phyloP scores from a whole-genome alignment of 1,284 basidiomycete genomes.

The Coniferiporia sulphurascens region DNA sequence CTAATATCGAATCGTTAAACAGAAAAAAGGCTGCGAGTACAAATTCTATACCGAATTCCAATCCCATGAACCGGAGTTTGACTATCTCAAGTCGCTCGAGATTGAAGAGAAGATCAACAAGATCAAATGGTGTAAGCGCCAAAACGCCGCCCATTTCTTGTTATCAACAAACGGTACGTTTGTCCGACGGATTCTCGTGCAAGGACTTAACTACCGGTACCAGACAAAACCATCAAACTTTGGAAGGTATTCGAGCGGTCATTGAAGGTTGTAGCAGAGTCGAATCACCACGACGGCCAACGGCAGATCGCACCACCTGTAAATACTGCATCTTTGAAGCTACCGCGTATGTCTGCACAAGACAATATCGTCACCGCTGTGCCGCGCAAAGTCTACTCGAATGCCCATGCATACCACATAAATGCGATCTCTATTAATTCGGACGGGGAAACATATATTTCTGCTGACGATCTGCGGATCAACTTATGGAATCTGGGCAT shows the following conservation, averaged over 20 bases:
- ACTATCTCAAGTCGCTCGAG: conserved; percentile 99
- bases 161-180: conserved; percentile 90
- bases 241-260: conserved; percentile 99
- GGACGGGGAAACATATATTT: conserved; percentile 99
- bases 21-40: conserved; percentile 99
- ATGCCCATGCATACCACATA: conserved; percentile 99
- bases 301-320: conserved; percentile 59
- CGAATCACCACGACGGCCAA: conserved; percentile 86
- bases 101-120: conserved; percentile 99
- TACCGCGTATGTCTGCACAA: conserved; percentile 89
- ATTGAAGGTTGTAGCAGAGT: conserved; percentile 93
- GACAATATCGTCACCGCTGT: conserved; percentile 99
- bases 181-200: background rate
- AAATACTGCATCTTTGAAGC: conserved; percentile 54
- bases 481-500: conserved; percentile 99
- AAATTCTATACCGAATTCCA: conserved; percentile 99
- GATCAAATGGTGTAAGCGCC: conserved; percentile 99
- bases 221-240: conserved; percentile 99
- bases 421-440: conserved; percentile 99
- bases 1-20: conserved; percentile 22
- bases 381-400: conserved; percentile 97
- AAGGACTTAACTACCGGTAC: background rate
- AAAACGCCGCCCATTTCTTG: conserved; percentile 96
- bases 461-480: conserved; percentile 94
- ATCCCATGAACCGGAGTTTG: conserved; percentile 99